Evolutionary conservation across 495 filamentous ascomycete genomes (phyloP).

Genomic region (Xylaria acuta): DNA sequence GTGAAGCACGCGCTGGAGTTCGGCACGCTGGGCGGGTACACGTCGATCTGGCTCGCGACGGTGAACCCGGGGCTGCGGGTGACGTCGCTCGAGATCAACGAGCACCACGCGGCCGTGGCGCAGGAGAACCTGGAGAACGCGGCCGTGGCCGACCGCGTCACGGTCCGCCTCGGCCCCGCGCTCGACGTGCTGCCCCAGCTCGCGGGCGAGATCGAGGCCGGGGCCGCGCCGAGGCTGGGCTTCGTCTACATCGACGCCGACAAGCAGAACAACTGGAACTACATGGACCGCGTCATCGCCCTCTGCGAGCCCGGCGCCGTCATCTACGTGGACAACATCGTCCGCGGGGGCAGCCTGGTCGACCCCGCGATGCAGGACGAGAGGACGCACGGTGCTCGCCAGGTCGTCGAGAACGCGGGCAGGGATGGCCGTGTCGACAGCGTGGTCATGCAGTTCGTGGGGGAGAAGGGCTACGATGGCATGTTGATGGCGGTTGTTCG

Average conservation of each 20-base stretch:
- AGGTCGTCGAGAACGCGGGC: slow-evolving; percentile 54
- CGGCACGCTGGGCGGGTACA: slow-evolving; percentile 51
- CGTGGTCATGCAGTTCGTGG: slow-evolving; percentile 57
- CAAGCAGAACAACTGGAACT: slow-evolving; percentile 23
- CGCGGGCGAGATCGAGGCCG: slow-evolving; percentile 8
- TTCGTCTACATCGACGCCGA: slow-evolving; percentile 28
- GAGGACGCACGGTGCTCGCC: slow-evolving; percentile 27
- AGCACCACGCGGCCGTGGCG: slow-evolving; percentile 13
- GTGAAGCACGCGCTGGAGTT: slow-evolving; percentile 49
- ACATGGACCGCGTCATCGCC: slow-evolving; percentile 12
- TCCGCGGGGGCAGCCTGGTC: slow-evolving; percentile 25
- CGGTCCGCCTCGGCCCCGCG: slow-evolving; percentile 15
- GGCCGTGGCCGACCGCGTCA: slow-evolving; percentile 18
- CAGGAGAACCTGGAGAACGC: slow-evolving; percentile 17
- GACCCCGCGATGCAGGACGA: slow-evolving; percentile 23
- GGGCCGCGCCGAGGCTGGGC: slow-evolving; percentile 11
- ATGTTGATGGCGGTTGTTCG: slow-evolving; percentile 33
- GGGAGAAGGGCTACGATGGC: slow-evolving; percentile 61
- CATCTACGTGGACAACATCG: slow-evolving; percentile 25
- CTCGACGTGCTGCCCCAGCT: slow-evolving; percentile 17
- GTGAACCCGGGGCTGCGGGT: slow-evolving; percentile 16
- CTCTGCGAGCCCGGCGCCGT: slow-evolving; percentile 24
- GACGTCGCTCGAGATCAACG: slow-evolving; percentile 20
- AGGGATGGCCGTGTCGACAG: slow-evolving; percentile 53
- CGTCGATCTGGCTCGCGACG: slow-evolving; percentile 21